Evolutionary conservation across 1,284 basidiomycete genomes (phyloP).

Genomic region (Heliocybe sulcata): DNA sequence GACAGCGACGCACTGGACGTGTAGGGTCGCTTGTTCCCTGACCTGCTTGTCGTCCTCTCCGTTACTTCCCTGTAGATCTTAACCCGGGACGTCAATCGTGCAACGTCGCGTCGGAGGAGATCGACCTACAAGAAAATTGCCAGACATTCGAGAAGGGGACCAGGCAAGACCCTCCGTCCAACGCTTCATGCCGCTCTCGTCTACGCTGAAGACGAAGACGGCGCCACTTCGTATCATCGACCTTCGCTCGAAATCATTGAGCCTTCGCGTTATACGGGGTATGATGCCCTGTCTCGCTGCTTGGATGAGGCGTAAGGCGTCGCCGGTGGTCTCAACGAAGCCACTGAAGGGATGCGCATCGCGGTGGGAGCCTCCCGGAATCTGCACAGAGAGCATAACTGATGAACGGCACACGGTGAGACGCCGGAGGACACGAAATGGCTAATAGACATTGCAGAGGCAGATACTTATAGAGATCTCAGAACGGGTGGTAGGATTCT

Average conservation of each 20-base stretch:
- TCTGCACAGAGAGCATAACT: background rate
- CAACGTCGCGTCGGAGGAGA: background rate
- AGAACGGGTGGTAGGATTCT: background rate
- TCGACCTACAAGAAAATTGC: slow-evolving; percentile 70
- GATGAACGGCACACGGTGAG: background rate
- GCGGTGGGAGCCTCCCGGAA: slow-evolving; percentile 19
- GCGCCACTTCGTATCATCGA: slow-evolving; percentile 74
- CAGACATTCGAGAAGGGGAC: slow-evolving; percentile 77
- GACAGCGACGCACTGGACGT: slow-evolving; percentile 5
- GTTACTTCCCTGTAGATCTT: slow-evolving; percentile 73
- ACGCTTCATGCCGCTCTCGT: slow-evolving; percentile 77
- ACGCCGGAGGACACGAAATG: background rate
- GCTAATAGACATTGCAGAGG: background rate
- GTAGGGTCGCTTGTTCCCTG: slow-evolving; percentile 7
- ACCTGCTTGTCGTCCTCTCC: slow-evolving; percentile 39
- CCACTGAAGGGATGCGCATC: slow-evolving; percentile 48
- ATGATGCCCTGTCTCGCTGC: slow-evolving; percentile 68
- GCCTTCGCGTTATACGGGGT: slow-evolving; percentile 68
- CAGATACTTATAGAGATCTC: background rate
- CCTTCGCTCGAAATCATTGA: slow-evolving; percentile 69
- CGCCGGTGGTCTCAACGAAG: slow-evolving; percentile 70
- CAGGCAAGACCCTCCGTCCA: slow-evolving; percentile 82
- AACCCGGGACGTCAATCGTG: background rate
- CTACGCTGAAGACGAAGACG: slow-evolving; percentile 77
- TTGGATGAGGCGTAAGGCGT: slow-evolving; percentile 74